Evolutionary conservation across 176 grass and related monocot species (phyloP).

Genomic region (Echinochloa phyllopogon): DNA sequence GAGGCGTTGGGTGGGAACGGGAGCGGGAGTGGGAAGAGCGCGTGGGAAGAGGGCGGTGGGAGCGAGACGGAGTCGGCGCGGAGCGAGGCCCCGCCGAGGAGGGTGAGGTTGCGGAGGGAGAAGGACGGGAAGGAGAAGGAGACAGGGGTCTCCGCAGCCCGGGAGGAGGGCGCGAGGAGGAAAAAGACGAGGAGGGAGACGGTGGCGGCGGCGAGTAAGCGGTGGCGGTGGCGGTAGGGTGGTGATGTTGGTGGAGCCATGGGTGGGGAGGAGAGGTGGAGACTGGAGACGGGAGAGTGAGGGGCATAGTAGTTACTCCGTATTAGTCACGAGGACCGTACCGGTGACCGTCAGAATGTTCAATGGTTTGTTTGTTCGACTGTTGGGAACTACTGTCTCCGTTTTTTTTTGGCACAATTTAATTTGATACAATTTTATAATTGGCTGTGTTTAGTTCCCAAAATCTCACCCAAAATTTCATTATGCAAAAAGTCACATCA

Average conservation of each 20-base stretch:
- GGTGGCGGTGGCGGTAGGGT: neutral
- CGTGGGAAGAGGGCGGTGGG: slow-evolving; percentile 39
- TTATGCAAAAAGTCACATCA: no score
- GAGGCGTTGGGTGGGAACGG: slow-evolving; percentile 28
- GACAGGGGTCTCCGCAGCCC: neutral
- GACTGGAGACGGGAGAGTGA: no score
- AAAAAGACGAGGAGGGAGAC: neutral
- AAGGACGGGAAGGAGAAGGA: slow-evolving; percentile 37
- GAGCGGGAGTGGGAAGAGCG: slow-evolving; percentile 40
- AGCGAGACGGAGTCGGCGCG: slow-evolving; percentile 26
- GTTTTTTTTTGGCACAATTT: no score
- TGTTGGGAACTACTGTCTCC: no score
- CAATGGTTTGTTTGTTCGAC: no score
- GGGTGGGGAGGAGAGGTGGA: neutral
- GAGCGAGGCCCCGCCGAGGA: slow-evolving; percentile 34
- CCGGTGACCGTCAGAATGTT: no score
- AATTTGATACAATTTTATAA: no score
- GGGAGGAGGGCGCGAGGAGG: neutral
- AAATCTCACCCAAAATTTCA: no score
- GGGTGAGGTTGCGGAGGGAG: slow-evolving; percentile 34
- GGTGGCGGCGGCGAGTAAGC: neutral
- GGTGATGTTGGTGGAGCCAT: neutral
- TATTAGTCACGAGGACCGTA: no score
- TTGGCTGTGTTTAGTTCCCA: no score
- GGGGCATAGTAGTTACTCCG: no score